Evolutionary conservation across 1,139 yeast genomes (phyloP).

Genomic region (Wickerhamomyces sp.): DNA sequence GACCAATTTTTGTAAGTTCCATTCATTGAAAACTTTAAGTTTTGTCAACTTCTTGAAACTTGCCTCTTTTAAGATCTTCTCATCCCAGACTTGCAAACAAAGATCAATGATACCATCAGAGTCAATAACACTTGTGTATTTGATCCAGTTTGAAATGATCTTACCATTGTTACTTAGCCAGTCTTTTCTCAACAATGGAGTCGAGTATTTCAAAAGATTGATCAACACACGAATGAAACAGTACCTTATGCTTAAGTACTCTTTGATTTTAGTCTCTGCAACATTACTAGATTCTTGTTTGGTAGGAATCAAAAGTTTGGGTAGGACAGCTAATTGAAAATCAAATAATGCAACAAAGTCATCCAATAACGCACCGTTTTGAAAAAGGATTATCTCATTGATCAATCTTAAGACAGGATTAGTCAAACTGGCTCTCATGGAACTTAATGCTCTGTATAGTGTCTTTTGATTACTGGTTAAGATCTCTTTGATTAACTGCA

Average conservation of each 20-base stretch:
- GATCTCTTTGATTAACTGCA: constrained; percentile 44
- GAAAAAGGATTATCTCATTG: constrained; percentile 44
- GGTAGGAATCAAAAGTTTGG: constrained; percentile 55
- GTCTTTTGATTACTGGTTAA: constrained; percentile 54
- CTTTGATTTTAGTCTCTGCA: constrained; percentile 28
- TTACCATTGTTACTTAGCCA: constrained; percentile 52
- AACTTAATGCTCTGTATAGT: constrained; percentile 63
- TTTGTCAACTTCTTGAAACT: constrained; percentile 66
- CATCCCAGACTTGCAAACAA: constrained; percentile 45
- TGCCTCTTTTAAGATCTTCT: constrained; percentile 51
- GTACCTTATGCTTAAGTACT: constrained; percentile 44
- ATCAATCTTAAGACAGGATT: constrained; percentile 58
- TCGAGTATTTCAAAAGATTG: constrained; percentile 41
- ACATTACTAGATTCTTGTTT: constrained; percentile 39
- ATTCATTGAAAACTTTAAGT: constrained; percentile 73
- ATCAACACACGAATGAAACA: constrained; percentile 62
- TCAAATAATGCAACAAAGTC: constrained; percentile 66
- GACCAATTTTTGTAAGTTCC: constrained; percentile 57
- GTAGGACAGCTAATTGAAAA: constrained; percentile 53
- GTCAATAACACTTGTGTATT: constrained; percentile 53
- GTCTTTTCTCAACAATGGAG: constrained; percentile 57
- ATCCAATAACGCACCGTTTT: constrained; percentile 45
- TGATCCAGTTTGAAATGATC: constrained; percentile 61
- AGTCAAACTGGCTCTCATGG: constrained; percentile 53
- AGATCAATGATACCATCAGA: constrained; percentile 36